Conservation (phyloP, 257 asterid genomes). For the Solanum sitiens region DNA sequence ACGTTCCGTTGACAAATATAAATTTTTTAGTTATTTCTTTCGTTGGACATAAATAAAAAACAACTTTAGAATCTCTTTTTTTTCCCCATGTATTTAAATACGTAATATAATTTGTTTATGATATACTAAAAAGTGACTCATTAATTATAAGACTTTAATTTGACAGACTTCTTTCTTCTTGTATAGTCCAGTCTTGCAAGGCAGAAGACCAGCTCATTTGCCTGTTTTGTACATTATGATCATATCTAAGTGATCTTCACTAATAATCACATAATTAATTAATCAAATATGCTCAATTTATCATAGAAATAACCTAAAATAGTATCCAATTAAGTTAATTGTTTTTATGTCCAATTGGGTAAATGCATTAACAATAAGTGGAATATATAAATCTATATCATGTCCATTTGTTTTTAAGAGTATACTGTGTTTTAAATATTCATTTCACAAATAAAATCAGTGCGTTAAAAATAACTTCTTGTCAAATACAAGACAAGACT, state of each 20-base stretch:
- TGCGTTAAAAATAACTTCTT: neutral
- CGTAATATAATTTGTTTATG: neutral
- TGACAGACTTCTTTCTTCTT: slow-evolving; percentile 6
- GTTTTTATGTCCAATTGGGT: neutral
- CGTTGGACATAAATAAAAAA: neutral
- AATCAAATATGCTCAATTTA: neutral
- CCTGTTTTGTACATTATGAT: slow-evolving; percentile 8
- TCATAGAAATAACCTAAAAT: neutral
- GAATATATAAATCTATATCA: too few species aligned
- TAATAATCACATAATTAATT: neutral
- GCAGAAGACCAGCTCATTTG: slow-evolving; percentile 16
- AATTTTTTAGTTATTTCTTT: neutral
- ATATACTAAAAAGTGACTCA: neutral
- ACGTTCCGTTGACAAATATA: neutral
- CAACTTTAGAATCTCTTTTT: neutral
- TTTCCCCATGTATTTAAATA: neutral
- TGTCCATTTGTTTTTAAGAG: too few species aligned
- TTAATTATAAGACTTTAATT: slow-evolving; percentile 29
- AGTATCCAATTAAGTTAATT: neutral
- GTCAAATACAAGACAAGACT: neutral
- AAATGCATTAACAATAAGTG: neutral
- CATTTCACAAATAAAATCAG: neutral
- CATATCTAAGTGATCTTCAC: neutral
- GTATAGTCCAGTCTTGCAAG: slow-evolving; percentile 28
- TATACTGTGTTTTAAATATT: neutral